Evolutionary conservation across 2,329 filamentous ascomycete genomes (phyloP), one percentile per base, ranked within the genome.

Genomic region (Elsinoe australis): DNA sequence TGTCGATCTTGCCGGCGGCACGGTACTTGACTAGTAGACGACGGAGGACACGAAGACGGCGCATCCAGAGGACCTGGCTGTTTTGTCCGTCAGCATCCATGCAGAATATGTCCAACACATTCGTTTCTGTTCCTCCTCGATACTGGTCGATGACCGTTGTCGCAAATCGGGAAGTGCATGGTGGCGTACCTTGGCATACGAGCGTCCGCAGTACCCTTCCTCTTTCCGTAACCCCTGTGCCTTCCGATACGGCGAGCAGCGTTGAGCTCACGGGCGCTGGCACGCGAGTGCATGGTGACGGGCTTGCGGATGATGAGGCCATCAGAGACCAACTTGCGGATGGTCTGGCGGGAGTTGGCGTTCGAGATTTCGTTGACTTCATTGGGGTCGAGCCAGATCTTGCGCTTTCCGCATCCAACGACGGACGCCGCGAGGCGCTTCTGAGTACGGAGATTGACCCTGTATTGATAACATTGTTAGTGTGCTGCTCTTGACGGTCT

Each of bases 221-320:
- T 87, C 88, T 98, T 98, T 87, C 92, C 92, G 79, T 95, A 95
- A 71, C 92, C 92, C 75, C 92, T 85, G 82, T 98, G 92, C 75
- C 92, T 82, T 70, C 92, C 92, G 69, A 94, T 89, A 69, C 89
- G 81, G 76, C 92, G 84, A 71, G 92, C 86, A 59, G 87, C 86
- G 73, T 85, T 94, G 72, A 98, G 80, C 74, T 92, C 89, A 67
- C 94, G 86, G 68, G 92, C 92, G 68, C 92, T 87, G 66, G 87
- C 82, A 75, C 94, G 87, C 64, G 92, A 96, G 87, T 98, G 92
- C 87, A 95, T 95, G 69, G 90, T 95, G 69, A 95, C 89, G 69
- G 94, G 94, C 84, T 98, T 98, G 80, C 86, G 87, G 82, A 98
- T 98, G 78, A 98, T 98, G 72, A 98, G 87, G 78, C 92, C 94